A percentile compares a stretch with the other conserved stretches of the same genome.
phyloP scores from a whole-genome alignment of 2,329 filamentous ascomycete species.

The Pseudogymnoascus sp. region DNA sequence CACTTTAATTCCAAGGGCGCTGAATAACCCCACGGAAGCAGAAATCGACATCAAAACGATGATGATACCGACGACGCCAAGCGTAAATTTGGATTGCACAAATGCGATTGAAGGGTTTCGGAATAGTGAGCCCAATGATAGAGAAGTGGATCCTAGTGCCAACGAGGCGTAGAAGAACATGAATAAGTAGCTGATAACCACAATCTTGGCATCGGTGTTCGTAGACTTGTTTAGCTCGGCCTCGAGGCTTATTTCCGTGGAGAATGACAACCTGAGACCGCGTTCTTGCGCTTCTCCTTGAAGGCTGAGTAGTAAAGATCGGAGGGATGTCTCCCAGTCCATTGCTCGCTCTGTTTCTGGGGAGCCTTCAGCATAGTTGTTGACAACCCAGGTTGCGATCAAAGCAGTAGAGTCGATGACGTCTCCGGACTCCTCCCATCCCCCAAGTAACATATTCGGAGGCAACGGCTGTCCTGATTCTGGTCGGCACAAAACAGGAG shows the following conservation, averaged over 20 bases:
- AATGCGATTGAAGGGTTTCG: slow-evolving; percentile 75
- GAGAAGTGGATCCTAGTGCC: slow-evolving; percentile 78
- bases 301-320: slow-evolving; percentile 62
- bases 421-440: slow-evolving; percentile 56
- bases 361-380: slow-evolving; percentile 71
- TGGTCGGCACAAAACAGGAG: slow-evolving; percentile 78
- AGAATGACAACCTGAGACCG: slow-evolving; percentile 85
- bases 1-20: slow-evolving; percentile 82
- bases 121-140: slow-evolving; percentile 68
- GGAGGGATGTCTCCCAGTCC: slow-evolving; percentile 81
- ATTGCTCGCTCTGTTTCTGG: slow-evolving; percentile 63
- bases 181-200: slow-evolving; percentile 92
- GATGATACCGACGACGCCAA: slow-evolving; percentile 87
- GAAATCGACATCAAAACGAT: slow-evolving; percentile 98
- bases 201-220: slow-evolving; percentile 95
- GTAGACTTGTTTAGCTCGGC: slow-evolving; percentile 96
- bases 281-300: slow-evolving; percentile 70
- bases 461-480: slow-evolving; percentile 84
- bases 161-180: slow-evolving; percentile 98
- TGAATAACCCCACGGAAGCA: slow-evolving; percentile 90
- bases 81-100: slow-evolving; percentile 92
- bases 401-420: slow-evolving; percentile 69
- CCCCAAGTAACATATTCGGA: slow-evolving; percentile 77
- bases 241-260: slow-evolving; percentile 88
- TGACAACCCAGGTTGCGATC: slow-evolving; percentile 90